Evolutionary conservation across 305 asterid species (phyloP), one percentile per base, ranked within the genome.

Genomic region (Ilex paraguariensis): DNA sequence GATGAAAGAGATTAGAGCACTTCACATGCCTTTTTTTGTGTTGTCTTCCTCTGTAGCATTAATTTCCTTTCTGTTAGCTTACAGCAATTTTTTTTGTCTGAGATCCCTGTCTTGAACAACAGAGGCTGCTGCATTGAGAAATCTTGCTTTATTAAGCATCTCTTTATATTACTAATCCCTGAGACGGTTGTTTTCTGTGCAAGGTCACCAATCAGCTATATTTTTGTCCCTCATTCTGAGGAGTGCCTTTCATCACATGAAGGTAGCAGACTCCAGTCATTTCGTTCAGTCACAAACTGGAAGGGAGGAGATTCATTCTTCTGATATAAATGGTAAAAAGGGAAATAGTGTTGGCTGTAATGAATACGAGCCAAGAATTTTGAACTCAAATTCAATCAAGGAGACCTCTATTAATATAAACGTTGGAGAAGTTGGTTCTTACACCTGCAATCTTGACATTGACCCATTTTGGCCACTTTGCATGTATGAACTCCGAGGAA

Each of bases 381-480:
- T 13, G 60, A 65, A 63, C 61, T 49, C 32, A 13, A 62, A 59
- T 39, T 48, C 66, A 33, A 42, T 32, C 57, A 71, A 69, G 56
- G 61, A 46, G 51, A 40, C 68, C 56, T 49, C 60, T 57, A 12
- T 32, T 67, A 65, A 66, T 62, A 69, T 63, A 33, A 48, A 9
- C 73, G 63, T 33, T 52, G 60, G 68, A 50, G 55, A 77, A 56
- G 70, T 59, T 60, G 86, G 83, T 66, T 72, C 67, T 75, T 77
- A 72, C 66, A 66, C 77, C 39, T 59, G 70, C 75, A 68, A 73
- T 67, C 53, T 62, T 64, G 66, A 70, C 61, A 72, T 81, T 28
- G 79, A 81, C 65, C 83, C 86, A 53, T 63, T 70, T 52, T 60
- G 81, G 81, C 83, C 86, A 42, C 83, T 81, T 66, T 81, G 86